Evolutionary conservation across 2,329 filamentous ascomycete genomes (phyloP).

Genomic region (Rhytidhysteron rufulum): DNA sequence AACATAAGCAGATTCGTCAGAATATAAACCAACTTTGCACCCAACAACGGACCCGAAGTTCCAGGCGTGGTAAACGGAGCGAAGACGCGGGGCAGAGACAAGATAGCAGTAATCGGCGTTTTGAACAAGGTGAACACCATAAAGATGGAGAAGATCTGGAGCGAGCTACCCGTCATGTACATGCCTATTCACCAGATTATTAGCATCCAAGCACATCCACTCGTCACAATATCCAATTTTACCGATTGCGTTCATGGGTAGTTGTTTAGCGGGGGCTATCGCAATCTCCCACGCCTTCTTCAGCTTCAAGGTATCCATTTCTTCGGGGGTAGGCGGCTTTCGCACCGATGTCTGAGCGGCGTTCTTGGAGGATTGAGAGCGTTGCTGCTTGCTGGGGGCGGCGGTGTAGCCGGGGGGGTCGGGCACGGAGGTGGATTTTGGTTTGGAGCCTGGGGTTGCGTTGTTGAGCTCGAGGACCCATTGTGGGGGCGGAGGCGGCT

Average conservation of each 20-base stretch:
- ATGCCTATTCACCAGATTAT: too few relatives aligned
- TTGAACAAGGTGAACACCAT: constrained; percentile 99
- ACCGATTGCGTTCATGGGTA: constrained; percentile 98
- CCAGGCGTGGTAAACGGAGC: constrained; percentile 81
- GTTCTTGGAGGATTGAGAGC: constrained; percentile 28
- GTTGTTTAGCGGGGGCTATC: constrained; percentile 83
- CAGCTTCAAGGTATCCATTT: constrained; percentile 93
- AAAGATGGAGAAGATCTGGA: constrained; percentile 99
- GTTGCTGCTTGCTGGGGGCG: constrained; percentile 37
- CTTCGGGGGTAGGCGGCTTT: constrained; percentile 68
- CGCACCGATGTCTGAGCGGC: constrained; percentile 44
- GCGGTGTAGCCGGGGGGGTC: constrained; percentile 84
- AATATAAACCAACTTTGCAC: constrained; percentile 85
- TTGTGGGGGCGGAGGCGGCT: constrained; percentile 55
- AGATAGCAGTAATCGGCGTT: constrained; percentile 80
- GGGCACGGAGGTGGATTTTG: constrained; percentile 65
- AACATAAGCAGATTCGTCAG: constrained; percentile 81
- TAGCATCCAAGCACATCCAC: too few relatives aligned
- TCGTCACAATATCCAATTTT: too few relatives aligned
- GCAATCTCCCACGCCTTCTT: constrained; percentile 99
- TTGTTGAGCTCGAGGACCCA: constrained; percentile 82
- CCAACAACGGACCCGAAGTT: constrained; percentile 68
- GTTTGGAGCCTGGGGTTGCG: constrained; percentile 57
- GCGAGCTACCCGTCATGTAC: constrained; percentile 99
- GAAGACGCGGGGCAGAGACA: constrained; percentile 83